These are phyloP conservation scores for Penicillium malachiteum DNA, from an alignment of 495 filamentous ascomycete species.

Conservation along the genomic window DNA sequence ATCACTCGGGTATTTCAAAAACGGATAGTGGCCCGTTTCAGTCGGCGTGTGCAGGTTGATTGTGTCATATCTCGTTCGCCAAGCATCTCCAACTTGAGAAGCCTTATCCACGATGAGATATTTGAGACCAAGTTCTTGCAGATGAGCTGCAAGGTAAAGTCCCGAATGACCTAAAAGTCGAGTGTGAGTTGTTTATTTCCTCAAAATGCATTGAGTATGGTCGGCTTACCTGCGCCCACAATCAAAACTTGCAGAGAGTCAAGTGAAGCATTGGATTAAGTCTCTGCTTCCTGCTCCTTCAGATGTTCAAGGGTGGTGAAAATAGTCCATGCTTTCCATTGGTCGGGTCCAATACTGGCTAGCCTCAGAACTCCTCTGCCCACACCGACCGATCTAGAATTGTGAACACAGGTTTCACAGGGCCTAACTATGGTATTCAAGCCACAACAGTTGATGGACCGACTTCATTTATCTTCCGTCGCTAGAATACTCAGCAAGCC, in stretches of 20 bases:
- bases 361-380: slow-evolving; percentile 4
- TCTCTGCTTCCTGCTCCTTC: neutral
- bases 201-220: neutral
- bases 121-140: slow-evolving; percentile 1
- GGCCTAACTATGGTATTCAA: too few species aligned
- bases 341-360: neutral
- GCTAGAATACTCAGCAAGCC: too few species aligned
- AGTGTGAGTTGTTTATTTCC: neutral
- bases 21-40: neutral
- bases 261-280: neutral
- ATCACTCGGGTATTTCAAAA: slow-evolving; percentile 2
- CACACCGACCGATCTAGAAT: too few species aligned
- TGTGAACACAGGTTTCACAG: too few species aligned
- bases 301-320: slow-evolving; percentile 1
- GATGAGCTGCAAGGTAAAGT: neutral
- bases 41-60: slow-evolving; percentile 1
- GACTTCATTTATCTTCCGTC: too few species aligned
- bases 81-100: neutral
- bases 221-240: slow-evolving; percentile 1
- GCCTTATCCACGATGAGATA: slow-evolving; percentile 6
- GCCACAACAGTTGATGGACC: too few species aligned
- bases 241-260: slow-evolving; percentile 1
- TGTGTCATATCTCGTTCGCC: neutral
- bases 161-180: neutral
- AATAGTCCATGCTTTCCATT: slow-evolving; percentile 6